phyloP scores from a whole-genome alignment of 23 red algal species.

The Gracilaria vermiculophylla region DNA sequence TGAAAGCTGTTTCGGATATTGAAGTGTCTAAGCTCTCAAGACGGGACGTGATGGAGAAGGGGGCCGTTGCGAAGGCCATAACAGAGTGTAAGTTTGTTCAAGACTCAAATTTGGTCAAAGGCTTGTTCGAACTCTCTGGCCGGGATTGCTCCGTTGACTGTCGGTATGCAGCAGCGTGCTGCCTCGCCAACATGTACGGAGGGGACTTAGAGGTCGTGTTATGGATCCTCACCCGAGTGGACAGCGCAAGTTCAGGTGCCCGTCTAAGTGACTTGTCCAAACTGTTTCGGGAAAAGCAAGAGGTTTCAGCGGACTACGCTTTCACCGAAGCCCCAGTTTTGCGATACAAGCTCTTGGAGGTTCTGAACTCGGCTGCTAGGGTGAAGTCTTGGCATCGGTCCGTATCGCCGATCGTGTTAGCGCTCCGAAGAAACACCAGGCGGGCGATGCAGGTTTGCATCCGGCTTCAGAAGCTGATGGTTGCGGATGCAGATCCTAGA shows the following conservation, averaged over 20 bases:
- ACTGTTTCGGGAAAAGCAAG: background rate
- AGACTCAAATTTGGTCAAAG: conserved; percentile 1
- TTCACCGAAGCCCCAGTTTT: conserved; percentile 32
- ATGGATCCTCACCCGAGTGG: conserved; percentile 33
- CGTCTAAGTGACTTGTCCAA: conserved; percentile 12
- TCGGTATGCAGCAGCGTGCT: background rate
- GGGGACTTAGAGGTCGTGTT: conserved; percentile 23
- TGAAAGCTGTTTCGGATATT: conserved; percentile 31
- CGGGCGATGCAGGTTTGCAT: conserved; percentile 45
- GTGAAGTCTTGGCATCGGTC: background rate
- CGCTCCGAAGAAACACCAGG: conserved; percentile 43
- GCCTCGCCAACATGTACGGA: conserved; percentile 44
- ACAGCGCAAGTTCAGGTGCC: conserved; percentile 22
- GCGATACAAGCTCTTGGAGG: conserved; percentile 39
- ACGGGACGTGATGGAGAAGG: background rate
- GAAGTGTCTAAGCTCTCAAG: conserved; percentile 34
- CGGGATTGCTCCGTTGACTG: conserved; percentile 1
- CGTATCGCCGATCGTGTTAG: conserved; percentile 24
- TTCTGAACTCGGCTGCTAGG: conserved; percentile 8
- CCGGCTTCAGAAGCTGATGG: conserved; percentile 27
- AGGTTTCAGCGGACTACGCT: background rate
- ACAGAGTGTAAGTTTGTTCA: background rate
- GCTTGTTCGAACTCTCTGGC: conserved; percentile 10
- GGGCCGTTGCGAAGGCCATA: conserved; percentile 8
- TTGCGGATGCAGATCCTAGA: conserved; percentile 46